phyloP scores from a whole-genome alignment of 192 early-diverging fungal genomes.

The Glomus cerebriforme region DNA sequence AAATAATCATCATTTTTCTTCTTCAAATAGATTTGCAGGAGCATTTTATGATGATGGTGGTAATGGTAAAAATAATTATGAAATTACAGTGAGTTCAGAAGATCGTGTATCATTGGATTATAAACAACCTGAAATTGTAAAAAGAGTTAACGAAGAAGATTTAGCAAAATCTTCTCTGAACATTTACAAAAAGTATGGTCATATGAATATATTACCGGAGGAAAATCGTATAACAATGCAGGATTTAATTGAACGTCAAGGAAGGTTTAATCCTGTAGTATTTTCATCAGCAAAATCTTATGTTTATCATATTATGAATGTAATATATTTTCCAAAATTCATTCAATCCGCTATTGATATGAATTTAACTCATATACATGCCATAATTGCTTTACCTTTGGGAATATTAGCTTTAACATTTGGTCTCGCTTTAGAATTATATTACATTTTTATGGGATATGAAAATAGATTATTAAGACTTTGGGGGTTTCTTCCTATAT shows the following conservation, averaged over 20 bases:
- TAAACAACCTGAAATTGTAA: neutral
- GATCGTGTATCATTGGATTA: neutral
- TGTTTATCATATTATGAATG: conserved; percentile 48
- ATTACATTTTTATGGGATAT: conserved; percentile 40
- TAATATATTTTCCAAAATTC: conserved; percentile 48
- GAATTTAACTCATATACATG: conserved; percentile 34
- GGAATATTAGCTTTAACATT: conserved; percentile 36
- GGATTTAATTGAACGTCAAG: conserved; percentile 41
- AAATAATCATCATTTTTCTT: neutral
- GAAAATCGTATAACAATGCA: conserved; percentile 43
- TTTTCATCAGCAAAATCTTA: conserved; percentile 47
- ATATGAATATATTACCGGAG: conserved; percentile 37
- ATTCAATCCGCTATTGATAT: conserved; percentile 43
- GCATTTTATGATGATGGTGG: neutral
- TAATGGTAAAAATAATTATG: neutral
- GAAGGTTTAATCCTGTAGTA: conserved; percentile 45
- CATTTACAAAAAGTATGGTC: conserved; percentile 27
- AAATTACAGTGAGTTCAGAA: neutral
- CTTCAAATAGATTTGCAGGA: neutral
- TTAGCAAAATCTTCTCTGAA: conserved; percentile 23
- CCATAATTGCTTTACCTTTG: conserved; percentile 29
- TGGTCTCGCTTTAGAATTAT: conserved; percentile 42
- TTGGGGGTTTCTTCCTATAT: conserved; percentile 39
- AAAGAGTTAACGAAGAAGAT: conserved; percentile 11
- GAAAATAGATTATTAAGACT: conserved; percentile 34